Conservation (phyloP, 306 rosid species). For the Albizia julibrissin region DNA sequence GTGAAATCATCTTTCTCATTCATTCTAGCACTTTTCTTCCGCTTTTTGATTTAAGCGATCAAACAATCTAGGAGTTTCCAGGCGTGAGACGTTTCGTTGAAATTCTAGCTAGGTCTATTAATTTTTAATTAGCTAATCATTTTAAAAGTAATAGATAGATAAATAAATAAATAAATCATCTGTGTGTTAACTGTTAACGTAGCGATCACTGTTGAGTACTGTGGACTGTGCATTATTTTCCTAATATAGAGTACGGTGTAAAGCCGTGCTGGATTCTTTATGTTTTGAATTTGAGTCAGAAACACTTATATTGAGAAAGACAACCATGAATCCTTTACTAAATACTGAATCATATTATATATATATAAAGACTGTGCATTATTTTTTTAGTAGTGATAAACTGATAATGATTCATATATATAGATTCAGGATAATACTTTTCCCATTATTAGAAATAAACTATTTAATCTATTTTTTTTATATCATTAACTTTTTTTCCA, state of each 20-base stretch:
- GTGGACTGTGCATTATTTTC: neutral
- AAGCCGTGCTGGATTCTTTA: too few species aligned
- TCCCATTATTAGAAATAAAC: too few species aligned
- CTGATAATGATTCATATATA: too few species aligned
- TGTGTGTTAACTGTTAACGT: neutral
- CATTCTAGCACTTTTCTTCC: neutral
- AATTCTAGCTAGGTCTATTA: neutral
- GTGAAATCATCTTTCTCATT: neutral
- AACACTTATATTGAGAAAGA: too few species aligned
- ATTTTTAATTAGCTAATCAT: neutral
- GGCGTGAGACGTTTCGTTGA: neutral
- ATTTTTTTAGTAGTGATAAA: too few species aligned
- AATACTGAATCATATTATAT: too few species aligned
- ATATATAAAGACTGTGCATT: too few species aligned
- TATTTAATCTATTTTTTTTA: too few species aligned
- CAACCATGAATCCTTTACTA: rapidly evolving
- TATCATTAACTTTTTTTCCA: too few species aligned
- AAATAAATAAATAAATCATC: neutral
- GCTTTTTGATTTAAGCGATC: neutral
- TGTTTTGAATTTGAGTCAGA: rapidly evolving
- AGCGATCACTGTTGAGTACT: neutral
- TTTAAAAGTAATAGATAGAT: neutral
- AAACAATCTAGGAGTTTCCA: neutral
- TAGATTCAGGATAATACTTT: too few species aligned
- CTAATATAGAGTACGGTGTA: too few species aligned